phyloP scores from a whole-genome alignment of 1,284 basidiomycete species.

The Microbotryum silenes-acaulis region DNA sequence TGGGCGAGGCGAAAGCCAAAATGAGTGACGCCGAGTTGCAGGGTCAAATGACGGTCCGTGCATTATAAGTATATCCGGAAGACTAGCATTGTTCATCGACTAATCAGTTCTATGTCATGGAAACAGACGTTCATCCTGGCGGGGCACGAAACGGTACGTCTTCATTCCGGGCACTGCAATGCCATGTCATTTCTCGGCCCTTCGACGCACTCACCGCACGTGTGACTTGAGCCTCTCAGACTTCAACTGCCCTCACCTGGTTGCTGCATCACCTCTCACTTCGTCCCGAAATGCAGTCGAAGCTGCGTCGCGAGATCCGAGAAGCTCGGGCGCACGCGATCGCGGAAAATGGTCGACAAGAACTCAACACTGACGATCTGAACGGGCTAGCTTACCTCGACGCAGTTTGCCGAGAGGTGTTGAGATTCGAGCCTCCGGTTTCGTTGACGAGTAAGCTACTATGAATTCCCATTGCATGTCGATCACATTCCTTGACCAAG shows the following conservation, averaged over 20 bases:
- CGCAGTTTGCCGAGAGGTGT: constrained; percentile 48
- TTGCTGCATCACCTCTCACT: constrained; percentile 58
- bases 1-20: constrained; percentile 13
- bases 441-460: no score
- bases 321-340: constrained; percentile 40
- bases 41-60: constrained; percentile 22
- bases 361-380: constrained; percentile 50
- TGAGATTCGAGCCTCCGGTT: no score
- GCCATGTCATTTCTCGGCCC: no score
- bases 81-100: no score
- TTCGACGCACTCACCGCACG: no score
- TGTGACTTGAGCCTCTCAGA: constrained; percentile 31
- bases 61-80: no score
- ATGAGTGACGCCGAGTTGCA: constrained; percentile 23
- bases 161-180: no score
- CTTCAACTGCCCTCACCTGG: constrained; percentile 63
- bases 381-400: constrained; percentile 62
- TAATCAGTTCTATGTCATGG: no score
- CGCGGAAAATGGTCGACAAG: constrained; percentile 8
- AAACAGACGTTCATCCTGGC: constrained; percentile 15
- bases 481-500: no score
- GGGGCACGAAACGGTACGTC: constrained; percentile 35
- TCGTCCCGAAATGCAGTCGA: constrained; percentile 50
- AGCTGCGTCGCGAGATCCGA: constrained; percentile 52
- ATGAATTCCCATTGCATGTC: no score